Evolutionary conservation across 352 stramenopile genomes (phyloP).

Genomic region (Phytopythium mirpurense): DNA sequence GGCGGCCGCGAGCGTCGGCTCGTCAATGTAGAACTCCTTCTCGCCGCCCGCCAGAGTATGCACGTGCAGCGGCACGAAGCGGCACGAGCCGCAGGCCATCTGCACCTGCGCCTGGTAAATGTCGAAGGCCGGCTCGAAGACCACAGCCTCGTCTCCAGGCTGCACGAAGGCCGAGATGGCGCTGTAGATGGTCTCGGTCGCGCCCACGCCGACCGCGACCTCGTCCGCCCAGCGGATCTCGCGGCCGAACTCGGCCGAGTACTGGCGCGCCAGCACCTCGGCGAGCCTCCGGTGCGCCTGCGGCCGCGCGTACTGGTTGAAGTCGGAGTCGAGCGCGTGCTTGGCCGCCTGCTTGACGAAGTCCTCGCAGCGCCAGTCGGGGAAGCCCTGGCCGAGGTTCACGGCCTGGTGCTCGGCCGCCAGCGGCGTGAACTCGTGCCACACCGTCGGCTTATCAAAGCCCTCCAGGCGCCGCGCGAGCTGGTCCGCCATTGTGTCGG

Average conservation of each 20-base stretch:
- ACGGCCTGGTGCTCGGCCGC: constrained; percentile 83
- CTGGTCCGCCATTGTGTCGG: constrained; percentile 44
- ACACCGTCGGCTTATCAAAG: constrained; percentile 79
- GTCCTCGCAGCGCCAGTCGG: constrained; percentile 90
- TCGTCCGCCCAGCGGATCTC: constrained; percentile 89
- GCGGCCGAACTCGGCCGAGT: constrained; percentile 79
- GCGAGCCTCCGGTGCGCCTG: constrained; percentile 86
- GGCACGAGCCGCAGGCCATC: constrained; percentile 76
- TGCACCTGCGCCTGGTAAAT: constrained; percentile 91
- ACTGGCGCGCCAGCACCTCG: constrained; percentile 86
- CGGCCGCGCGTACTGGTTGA: constrained; percentile 92
- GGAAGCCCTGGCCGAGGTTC: constrained; percentile 94
- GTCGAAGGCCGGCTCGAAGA: constrained; percentile 98
- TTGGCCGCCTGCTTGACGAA: constrained; percentile 94
- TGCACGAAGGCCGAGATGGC: constrained; percentile 90
- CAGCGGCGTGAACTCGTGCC: constrained; percentile 88
- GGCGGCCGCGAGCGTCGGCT: constrained; percentile 67
- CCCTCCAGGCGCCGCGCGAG: constrained; percentile 56
- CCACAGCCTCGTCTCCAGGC: constrained; percentile 93
- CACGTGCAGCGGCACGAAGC: constrained; percentile 82
- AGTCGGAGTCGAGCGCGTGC: constrained; percentile 88
- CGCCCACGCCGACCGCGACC: constrained; percentile 92
- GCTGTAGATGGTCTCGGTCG: constrained; percentile 94
- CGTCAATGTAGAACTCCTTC: constrained; percentile 85
- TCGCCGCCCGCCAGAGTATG: constrained; percentile 19